Evolutionary conservation across 202 grass and related monocot genomes (phyloP), one percentile per base, ranked within the genome.

Genomic region (Zoysia matrella): DNA sequence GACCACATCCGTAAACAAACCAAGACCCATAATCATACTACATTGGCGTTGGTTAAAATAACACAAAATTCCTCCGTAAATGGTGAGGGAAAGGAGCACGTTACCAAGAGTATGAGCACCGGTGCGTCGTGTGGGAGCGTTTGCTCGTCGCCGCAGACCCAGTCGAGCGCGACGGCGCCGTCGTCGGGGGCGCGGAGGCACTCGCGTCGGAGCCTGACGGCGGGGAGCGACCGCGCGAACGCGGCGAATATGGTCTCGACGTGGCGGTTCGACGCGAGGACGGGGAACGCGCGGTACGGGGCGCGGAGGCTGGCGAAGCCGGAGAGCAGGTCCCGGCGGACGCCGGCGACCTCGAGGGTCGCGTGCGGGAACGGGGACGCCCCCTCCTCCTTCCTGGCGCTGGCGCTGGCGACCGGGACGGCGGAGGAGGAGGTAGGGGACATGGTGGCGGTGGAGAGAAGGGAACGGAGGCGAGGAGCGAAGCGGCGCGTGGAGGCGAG

Each of bases 231-330:
- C 11, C 95, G 84, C 64, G 76, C 84, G 80, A 93, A 79, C 47
- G 95, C 74, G 12, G 92, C 85, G 84, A 95, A 95, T 66, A 95
- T 98, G 73, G 95, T 98, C 82, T 98, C 95, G 13, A 90, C 84
- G 77, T 98, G 95, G 10, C 95, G 80, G 76, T 93, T 98, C 36
- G 82, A 93, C 53, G 75, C 89, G 41, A 98, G 3, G 1, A 91
- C n/a, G 47, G 92, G 89, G 70, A 91, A 98, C 15, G 92, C 40
- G 13, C 79, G 82, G 90, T 98, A 98, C 52, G 92, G 92, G 6
- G 81, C 75, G 79, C 83, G 86, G 50, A 98, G 90, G 84, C 95
- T 98, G 65, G 75, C 61, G 66, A 98, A 95, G 61, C 79, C 54
- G 8, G 89, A 81, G 60, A 98, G 86, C 78, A 98, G 49, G 48